These are phyloP conservation scores for Senecio squalidus DNA, from an alignment of 140 eudicot genomes.

Conservation along the genomic window DNA sequence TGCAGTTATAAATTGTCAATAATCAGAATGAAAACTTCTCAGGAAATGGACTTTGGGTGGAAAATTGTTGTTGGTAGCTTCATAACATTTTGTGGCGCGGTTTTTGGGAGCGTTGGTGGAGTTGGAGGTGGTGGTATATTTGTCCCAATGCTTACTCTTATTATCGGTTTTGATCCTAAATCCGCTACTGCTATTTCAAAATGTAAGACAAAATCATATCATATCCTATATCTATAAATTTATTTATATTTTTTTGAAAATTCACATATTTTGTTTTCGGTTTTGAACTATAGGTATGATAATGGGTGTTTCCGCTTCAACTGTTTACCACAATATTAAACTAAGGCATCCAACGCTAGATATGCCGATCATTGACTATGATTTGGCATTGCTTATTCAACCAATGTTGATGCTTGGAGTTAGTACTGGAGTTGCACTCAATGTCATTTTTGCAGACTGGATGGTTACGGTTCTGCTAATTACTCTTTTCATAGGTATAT, in stretches of 20 bases:
- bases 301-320: conserved; percentile 91
- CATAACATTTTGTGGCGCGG: conserved; percentile 90
- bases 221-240: neutral
- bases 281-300: conserved; percentile 65
- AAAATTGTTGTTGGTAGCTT: conserved; percentile 62
- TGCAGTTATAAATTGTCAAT: neutral
- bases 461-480: conserved; percentile 91
- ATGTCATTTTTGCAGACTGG: conserved; percentile 96
- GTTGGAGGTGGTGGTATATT: conserved; percentile 96
- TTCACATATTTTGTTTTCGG: neutral
- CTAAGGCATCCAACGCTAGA: conserved; percentile 90
- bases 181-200: conserved; percentile 94
- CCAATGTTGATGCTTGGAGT: conserved; percentile 98
- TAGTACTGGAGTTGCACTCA: conserved; percentile 86
- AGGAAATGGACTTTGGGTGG: conserved; percentile 87
- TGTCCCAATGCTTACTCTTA: conserved; percentile 82
- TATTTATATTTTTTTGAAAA: too few relatives aligned
- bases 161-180: conserved; percentile 90
- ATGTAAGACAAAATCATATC: conserved; percentile 37
- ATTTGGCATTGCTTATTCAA: conserved; percentile 84
- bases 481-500: conserved; percentile 73
- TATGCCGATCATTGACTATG: conserved; percentile 93
- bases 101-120: conserved; percentile 98
- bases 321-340: conserved; percentile 78
- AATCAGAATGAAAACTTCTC: conserved; percentile 3